Conservation (phyloP, 1,139 yeast genomes). For the Maudiozyma humilis region DNA sequence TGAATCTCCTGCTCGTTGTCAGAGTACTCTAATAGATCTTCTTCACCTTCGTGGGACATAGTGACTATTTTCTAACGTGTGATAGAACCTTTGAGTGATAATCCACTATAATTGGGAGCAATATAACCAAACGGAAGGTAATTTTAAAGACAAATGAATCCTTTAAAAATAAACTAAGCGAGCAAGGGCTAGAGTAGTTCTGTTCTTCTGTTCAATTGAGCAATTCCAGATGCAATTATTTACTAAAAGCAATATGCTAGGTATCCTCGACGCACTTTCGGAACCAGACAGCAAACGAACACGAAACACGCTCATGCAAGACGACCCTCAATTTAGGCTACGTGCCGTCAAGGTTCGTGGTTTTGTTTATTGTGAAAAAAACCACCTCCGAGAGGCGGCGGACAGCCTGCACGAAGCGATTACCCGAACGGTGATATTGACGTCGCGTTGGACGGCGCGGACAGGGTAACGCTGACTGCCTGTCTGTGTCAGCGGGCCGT, state of each 20-base stretch:
- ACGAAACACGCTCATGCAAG: background rate
- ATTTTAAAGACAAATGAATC: background rate
- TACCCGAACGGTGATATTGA: background rate
- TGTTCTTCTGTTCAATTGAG: background rate
- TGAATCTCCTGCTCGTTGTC: conserved; percentile 94
- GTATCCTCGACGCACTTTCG: background rate
- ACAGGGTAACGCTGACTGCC: background rate
- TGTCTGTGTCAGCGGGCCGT: no score
- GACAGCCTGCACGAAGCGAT: no score
- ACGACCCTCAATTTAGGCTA: background rate
- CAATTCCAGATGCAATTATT: background rate
- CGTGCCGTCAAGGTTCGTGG: background rate
- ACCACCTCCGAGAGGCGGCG: background rate
- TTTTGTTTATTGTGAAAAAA: background rate
- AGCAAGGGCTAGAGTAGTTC: background rate
- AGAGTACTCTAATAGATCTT: conserved; percentile 96
- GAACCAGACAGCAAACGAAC: background rate
- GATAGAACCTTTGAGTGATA: background rate
- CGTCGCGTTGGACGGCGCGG: background rate
- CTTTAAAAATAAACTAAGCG: background rate
- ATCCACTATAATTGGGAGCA: background rate
- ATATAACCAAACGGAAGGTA: background rate
- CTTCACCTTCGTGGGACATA: conserved; percentile 79
- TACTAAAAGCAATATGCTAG: background rate
- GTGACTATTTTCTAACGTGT: background rate